A percentile compares a stretch with the other conserved stretches of the same genome.
phyloP scores from a whole-genome alignment of 2,329 filamentous ascomycete species.

The Mariannaea elegans region DNA sequence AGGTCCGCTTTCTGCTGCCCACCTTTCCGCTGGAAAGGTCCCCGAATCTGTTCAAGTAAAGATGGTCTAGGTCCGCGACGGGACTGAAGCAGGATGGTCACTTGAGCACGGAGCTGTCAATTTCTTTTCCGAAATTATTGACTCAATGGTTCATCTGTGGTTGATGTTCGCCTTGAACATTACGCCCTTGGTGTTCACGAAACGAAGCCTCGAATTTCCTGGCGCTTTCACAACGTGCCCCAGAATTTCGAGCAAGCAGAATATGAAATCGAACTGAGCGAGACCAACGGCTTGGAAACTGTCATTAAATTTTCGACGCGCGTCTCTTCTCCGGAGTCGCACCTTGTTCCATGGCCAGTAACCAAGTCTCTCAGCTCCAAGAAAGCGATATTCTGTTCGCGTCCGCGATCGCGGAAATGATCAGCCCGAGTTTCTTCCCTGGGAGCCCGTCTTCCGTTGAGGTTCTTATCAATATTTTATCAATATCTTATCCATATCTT shows the following conservation, averaged over 20 bases:
- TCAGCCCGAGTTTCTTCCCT: constrained; percentile 4
- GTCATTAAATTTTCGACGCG: constrained; percentile 1
- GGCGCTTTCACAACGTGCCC: constrained; percentile 24
- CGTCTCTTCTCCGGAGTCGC: constrained; percentile 8
- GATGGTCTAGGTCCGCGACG: not conserved
- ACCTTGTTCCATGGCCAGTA: constrained; percentile 24
- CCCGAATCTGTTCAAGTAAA: constrained; percentile 9
- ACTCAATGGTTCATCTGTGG: constrained; percentile 2
- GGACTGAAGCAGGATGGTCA: not conserved
- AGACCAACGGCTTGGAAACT: not conserved
- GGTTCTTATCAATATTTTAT: too few relatives aligned
- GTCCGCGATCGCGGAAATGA: constrained; percentile 16
- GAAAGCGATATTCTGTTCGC: constrained; percentile 21
- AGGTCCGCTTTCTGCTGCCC: too few relatives aligned
- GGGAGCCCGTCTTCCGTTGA: constrained; percentile 39
- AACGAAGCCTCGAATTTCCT: constrained; percentile 19
- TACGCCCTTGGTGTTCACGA: constrained; percentile 23
- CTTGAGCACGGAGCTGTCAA: not conserved
- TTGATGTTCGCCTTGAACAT: constrained; percentile 24
- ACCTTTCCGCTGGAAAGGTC: too few relatives aligned
- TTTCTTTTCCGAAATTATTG: not conserved
- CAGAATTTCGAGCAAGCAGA: constrained; percentile 18
- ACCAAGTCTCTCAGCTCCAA: constrained; percentile 17
- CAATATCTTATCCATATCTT: too few relatives aligned
- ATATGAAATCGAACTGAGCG: constrained; percentile 27